Conservation (phyloP, 176 grass and related monocot genomes). For the Carex kokanica region DNA sequence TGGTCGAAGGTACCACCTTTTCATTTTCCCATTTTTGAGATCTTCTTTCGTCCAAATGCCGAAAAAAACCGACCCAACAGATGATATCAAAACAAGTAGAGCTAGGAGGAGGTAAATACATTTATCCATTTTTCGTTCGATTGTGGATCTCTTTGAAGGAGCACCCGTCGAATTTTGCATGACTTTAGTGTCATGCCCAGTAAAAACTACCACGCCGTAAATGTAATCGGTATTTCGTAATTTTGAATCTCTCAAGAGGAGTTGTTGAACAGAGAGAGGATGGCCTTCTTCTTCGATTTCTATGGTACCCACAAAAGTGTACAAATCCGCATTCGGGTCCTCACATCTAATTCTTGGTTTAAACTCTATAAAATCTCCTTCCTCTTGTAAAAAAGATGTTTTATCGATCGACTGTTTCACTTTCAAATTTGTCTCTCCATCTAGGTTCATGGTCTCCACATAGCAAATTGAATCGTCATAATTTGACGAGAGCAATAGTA, state of each 20-base stretch:
- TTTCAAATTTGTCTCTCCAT: slow-evolving; percentile 96
- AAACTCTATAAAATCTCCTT: slow-evolving; percentile 32
- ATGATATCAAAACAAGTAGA: slow-evolving; percentile 52
- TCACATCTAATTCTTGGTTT: slow-evolving; percentile 52
- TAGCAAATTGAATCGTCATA: slow-evolving; percentile 84
- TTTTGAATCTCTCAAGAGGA: slow-evolving; percentile 93
- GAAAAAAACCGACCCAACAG: slow-evolving; percentile 62
- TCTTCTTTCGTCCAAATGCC: slow-evolving; percentile 57
- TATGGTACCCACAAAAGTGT: slow-evolving; percentile 74
- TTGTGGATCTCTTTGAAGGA: slow-evolving; percentile 80
- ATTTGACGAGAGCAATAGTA: slow-evolving; percentile 79
- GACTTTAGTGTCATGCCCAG: slow-evolving; percentile 88
- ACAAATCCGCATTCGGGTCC: slow-evolving; percentile 81
- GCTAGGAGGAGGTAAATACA: slow-evolving; percentile 69
- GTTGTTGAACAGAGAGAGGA: slow-evolving; percentile 70
- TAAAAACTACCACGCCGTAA: slow-evolving; percentile 73
- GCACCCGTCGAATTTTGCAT: slow-evolving; percentile 84
- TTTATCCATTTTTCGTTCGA: slow-evolving; percentile 75
- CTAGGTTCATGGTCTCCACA: slow-evolving; percentile 96
- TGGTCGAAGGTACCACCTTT: slow-evolving; percentile 82
- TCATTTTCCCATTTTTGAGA: slow-evolving; percentile 37
- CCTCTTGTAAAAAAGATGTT: slow-evolving; percentile 46
- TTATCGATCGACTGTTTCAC: slow-evolving; percentile 61
- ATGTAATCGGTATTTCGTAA: slow-evolving; percentile 76
- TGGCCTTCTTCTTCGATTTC: slow-evolving; percentile 36